These are phyloP conservation scores for Warburgia ugandensis DNA, from an alignment of 164 flowering plant genomes.

Conservation along the genomic window DNA sequence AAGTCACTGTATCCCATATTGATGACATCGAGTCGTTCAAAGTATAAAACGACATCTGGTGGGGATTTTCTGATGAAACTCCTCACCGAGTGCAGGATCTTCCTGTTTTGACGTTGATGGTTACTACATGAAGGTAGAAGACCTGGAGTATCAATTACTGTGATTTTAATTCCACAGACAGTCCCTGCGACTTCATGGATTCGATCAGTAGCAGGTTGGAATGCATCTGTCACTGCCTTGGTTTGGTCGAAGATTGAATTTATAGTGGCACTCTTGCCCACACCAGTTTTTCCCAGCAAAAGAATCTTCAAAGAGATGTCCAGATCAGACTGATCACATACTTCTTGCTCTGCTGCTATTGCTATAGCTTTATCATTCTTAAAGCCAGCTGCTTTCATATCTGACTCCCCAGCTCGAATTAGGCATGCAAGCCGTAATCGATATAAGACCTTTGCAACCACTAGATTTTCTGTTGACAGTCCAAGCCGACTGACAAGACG, in stretches of 20 bases:
- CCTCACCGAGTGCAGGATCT: slow-evolving; percentile 63
- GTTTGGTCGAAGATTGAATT: slow-evolving; percentile 75
- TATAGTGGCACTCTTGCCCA: slow-evolving; percentile 95
- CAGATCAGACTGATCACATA: slow-evolving; percentile 42
- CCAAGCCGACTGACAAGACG: slow-evolving; percentile 67
- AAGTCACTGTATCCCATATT: slow-evolving; percentile 59
- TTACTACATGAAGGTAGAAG: slow-evolving; percentile 52
- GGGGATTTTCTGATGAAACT: slow-evolving; percentile 50
- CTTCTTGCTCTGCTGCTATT: slow-evolving; percentile 59
- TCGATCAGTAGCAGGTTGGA: slow-evolving; percentile 63
- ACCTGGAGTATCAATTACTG: slow-evolving; percentile 92
- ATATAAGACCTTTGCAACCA: slow-evolving; percentile 75
- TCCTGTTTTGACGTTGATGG: slow-evolving; percentile 51
- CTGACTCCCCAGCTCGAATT: slow-evolving; percentile 66
- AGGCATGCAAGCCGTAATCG: slow-evolving; percentile 73
- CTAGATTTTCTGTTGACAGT: slow-evolving; percentile 39
- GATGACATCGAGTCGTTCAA: slow-evolving; percentile 82
- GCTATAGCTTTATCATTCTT: slow-evolving; percentile 40
- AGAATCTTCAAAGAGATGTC: slow-evolving; percentile 71
- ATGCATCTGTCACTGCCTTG: slow-evolving; percentile 66
- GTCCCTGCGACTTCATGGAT: slow-evolving; percentile 63
- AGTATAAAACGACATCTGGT: slow-evolving; percentile 81
- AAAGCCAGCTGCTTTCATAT: slow-evolving; percentile 42
- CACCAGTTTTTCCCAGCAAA: slow-evolving; percentile 88
- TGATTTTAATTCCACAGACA: slow-evolving; percentile 56